Evolutionary conservation across 2,329 filamentous ascomycete species (phyloP).

Genomic region (Fusarium hainanense): DNA sequence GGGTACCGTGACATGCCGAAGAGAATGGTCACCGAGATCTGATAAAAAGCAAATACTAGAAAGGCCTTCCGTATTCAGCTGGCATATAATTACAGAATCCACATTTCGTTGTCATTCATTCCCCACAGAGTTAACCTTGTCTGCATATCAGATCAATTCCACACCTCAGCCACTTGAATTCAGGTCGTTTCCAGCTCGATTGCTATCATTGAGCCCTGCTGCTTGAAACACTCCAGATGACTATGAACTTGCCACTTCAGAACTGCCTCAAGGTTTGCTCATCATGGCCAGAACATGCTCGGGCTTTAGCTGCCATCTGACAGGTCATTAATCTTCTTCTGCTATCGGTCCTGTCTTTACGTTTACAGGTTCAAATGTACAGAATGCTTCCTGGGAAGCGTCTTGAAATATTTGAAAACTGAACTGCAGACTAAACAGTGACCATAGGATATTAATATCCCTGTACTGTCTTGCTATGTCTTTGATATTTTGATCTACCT

Average conservation of each 20-base stretch:
- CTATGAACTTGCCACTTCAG: no score
- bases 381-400: not conserved
- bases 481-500: not conserved
- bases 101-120: slow-evolving; percentile 10
- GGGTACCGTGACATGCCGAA: not conserved
- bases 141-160: slow-evolving; percentile 25
- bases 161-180: not conserved
- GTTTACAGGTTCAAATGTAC: no score
- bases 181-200: not conserved
- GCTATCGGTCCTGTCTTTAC: no score
- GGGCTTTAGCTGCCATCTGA: not conserved
- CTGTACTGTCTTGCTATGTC: no score
- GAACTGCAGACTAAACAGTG: not conserved
- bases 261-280: no score
- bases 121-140: slow-evolving; percentile 9
- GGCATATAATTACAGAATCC: slow-evolving; percentile 11
- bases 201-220: not conserved
- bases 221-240: no score
- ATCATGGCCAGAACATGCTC: not conserved
- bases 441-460: not conserved
- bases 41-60: slow-evolving; percentile 15
- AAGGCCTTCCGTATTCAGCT: slow-evolving; percentile 6
- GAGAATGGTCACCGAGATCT: not conserved
- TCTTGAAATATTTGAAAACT: not conserved
- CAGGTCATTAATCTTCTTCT: not conserved